phyloP scores from a whole-genome alignment of 164 flowering plant species.

The Vitis riparia region DNA sequence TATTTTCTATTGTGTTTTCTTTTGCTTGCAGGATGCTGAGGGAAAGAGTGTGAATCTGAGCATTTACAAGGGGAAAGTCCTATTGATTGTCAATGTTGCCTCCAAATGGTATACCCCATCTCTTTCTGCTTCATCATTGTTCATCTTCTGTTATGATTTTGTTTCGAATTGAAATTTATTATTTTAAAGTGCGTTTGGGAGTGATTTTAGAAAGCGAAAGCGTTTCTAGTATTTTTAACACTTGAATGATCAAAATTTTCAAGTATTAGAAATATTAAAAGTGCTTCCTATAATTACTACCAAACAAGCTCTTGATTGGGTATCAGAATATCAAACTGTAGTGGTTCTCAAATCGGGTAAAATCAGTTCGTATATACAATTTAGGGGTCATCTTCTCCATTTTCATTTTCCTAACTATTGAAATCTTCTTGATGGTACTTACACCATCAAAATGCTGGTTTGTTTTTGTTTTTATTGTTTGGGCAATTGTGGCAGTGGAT shows the following conservation, averaged over 20 bases:
- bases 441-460: background rate
- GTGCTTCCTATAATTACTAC: too few relatives aligned
- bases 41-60: constrained; percentile 60
- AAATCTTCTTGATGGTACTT: background rate
- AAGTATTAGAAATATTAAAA: too few relatives aligned
- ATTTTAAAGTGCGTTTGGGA: background rate
- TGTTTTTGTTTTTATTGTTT: background rate
- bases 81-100: constrained; percentile 71
- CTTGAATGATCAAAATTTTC: too few relatives aligned
- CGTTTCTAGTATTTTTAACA: too few relatives aligned
- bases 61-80: constrained; percentile 61
- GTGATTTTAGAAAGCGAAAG: too few relatives aligned
- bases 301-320: too few relatives aligned
- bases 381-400: background rate
- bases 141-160: background rate
- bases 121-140: too few relatives aligned
- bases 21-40: constrained; percentile 46
- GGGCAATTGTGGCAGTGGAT: constrained; percentile 33
- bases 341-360: background rate
- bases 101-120: constrained; percentile 51
- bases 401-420: background rate
- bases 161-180: background rate
- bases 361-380: background rate
- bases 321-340: background rate
- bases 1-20: background rate